Conservation (phyloP, 1,284 basidiomycete genomes). For the Moesziomyces sp. region DNA sequence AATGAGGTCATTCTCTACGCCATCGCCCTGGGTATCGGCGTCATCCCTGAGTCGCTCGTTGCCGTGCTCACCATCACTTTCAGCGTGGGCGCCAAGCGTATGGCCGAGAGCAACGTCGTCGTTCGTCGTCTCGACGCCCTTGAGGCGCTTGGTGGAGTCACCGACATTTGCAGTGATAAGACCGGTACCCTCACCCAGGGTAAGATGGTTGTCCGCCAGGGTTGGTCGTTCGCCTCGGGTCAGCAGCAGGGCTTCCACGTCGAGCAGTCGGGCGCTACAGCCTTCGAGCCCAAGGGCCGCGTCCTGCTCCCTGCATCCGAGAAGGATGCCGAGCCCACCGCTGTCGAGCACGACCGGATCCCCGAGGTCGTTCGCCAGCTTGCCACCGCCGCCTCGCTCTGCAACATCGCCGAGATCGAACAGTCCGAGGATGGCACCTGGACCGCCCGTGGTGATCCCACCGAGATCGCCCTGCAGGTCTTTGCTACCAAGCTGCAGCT, state of each 20-base stretch:
- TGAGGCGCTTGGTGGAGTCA: constrained; percentile 60
- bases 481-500: constrained; percentile 53
- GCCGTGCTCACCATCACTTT: constrained; percentile 67
- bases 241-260: constrained; percentile 41
- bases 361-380: constrained; percentile 38
- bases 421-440: constrained; percentile 38
- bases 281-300: constrained; percentile 52
- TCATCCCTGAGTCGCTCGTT: constrained; percentile 68
- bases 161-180: constrained; percentile 60
- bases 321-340: constrained; percentile 12
- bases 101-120: constrained; percentile 61
- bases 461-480: constrained; percentile 60
- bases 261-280: constrained; percentile 52
- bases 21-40: constrained; percentile 62
- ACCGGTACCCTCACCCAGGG: constrained; percentile 64
- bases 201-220: constrained; percentile 61
- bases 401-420: constrained; percentile 58
- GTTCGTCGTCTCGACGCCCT: constrained; percentile 62
- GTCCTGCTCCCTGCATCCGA: constrained; percentile 19
- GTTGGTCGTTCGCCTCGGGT: constrained; percentile 38
- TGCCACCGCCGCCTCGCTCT: constrained; percentile 56
- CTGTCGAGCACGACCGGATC: constrained; percentile 20
- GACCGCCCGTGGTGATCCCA: constrained; percentile 57
- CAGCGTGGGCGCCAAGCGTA: constrained; percentile 61
- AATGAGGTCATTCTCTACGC: constrained; percentile 71